A percentile compares a stretch with the other conserved stretches of the same genome.
phyloP scores from a whole-genome alignment of 306 rosid species.

The Purshia tridentata region DNA sequence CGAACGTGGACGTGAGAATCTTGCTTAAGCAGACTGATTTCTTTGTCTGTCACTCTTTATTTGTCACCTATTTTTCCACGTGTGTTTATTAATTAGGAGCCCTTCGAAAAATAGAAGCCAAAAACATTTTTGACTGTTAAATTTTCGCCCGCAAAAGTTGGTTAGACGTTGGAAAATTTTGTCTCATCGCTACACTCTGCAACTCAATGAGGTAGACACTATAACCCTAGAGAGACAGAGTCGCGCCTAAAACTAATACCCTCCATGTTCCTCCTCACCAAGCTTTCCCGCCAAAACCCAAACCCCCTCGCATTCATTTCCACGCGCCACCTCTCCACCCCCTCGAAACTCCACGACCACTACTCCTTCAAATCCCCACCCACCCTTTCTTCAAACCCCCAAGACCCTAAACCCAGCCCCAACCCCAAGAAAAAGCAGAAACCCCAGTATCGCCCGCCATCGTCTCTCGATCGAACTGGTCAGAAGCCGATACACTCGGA shows the following conservation, averaged over 20 bases:
- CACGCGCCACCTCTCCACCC: conserved; percentile 63
- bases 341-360: conserved; percentile 59
- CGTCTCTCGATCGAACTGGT: conserved; percentile 65
- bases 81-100: no score
- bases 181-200: background rate
- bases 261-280: conserved; percentile 47
- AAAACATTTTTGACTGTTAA: no score
- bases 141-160: no score
- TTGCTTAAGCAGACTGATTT: no score
- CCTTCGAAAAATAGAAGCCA: no score
- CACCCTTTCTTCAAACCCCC: conserved; percentile 46
- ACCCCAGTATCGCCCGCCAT: conserved; percentile 64
- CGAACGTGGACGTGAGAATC: no score
- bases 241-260: conserved; percentile 1
- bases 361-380: conserved; percentile 66
- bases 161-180: background rate
- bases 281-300: conserved; percentile 55
- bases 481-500: conserved; percentile 51
- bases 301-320: conserved; percentile 11
- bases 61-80: no score
- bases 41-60: no score
- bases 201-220: background rate
- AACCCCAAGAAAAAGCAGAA: conserved; percentile 43
- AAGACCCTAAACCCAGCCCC: conserved; percentile 30
- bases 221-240: background rate